These are phyloP conservation scores for Globisporangium cederbergense DNA, from an alignment of 352 stramenopile species.

Conservation along the genomic window DNA sequence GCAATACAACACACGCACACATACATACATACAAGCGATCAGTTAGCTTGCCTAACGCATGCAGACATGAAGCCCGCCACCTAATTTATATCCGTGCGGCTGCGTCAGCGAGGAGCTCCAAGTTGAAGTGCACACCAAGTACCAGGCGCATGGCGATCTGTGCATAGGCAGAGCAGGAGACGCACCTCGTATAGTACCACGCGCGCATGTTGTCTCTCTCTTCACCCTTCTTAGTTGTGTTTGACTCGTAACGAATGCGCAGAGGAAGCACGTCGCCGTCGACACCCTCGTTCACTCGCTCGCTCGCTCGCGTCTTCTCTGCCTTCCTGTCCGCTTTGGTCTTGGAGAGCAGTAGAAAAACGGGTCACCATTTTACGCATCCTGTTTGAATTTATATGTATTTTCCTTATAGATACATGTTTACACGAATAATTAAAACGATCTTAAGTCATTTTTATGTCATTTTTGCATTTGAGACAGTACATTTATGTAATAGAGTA, in stretches of 20 bases:
- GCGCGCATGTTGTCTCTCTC: slow-evolving; percentile 44
- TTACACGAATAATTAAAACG: no score
- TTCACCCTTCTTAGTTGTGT: background rate
- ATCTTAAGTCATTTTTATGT: no score
- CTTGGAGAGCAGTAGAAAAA: no score
- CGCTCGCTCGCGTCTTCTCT: no score
- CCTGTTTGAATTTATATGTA: no score
- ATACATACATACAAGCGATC: background rate
- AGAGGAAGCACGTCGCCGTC: background rate
- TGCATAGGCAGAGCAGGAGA: slow-evolving; percentile 1
- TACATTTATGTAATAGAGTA: no score
- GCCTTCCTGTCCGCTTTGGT: no score
- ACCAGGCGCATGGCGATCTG: background rate
- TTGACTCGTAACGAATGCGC: background rate
- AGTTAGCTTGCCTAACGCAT: background rate
- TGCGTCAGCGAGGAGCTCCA: background rate
- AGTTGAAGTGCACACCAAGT: background rate
- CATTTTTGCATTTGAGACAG: no score
- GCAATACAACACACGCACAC: slow-evolving; percentile 3
- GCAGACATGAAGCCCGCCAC: background rate
- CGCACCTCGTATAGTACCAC: slow-evolving; percentile 75
- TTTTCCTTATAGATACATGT: no score
- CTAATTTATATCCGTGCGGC: no score
- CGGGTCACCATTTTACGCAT: no score
- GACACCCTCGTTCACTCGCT: no score